Conservation (phyloP, 2,329 filamentous ascomycete genomes). For the Ceratocystis cubensis region DNA sequence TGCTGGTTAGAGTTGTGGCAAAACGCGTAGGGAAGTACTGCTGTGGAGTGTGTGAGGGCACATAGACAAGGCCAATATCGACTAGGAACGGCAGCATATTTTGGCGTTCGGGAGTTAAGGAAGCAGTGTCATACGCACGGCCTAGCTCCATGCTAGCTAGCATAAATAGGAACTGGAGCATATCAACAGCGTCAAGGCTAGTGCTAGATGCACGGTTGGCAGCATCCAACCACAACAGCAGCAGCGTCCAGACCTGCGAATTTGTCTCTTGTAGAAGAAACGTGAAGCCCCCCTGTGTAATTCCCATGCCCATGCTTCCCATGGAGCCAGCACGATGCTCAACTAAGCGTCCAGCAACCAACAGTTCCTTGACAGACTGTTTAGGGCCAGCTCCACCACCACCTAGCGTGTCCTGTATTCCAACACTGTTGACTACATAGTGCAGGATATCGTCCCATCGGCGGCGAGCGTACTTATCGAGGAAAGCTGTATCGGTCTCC, state of each 20-base stretch:
- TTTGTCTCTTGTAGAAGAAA: slow-evolving; percentile 93
- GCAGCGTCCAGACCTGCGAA: slow-evolving; percentile 89
- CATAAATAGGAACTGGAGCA: slow-evolving; percentile 91
- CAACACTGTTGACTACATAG: slow-evolving; percentile 76
- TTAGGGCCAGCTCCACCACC: slow-evolving; percentile 46
- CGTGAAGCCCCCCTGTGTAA: slow-evolving; percentile 86
- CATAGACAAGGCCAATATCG: slow-evolving; percentile 86
- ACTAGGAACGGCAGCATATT: slow-evolving; percentile 84
- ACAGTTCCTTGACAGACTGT: slow-evolving; percentile 69
- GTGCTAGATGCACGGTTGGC: slow-evolving; percentile 47
- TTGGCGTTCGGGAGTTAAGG: slow-evolving; percentile 66
- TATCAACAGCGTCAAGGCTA: slow-evolving; percentile 77
- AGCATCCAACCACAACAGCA: slow-evolving; percentile 85
- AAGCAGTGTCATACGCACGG: slow-evolving; percentile 75
- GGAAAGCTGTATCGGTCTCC: slow-evolving; percentile 54
- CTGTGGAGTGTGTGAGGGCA: slow-evolving; percentile 43
- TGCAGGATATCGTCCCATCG: slow-evolving; percentile 96
- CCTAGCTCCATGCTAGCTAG: slow-evolving; percentile 87
- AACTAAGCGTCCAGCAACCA: slow-evolving; percentile 71
- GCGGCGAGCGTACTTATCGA: slow-evolving; percentile 73
- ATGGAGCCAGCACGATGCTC: slow-evolving; percentile 36
- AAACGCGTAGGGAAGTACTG: slow-evolving; percentile 84
- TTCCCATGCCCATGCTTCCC: slow-evolving; percentile 55
- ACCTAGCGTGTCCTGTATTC: slow-evolving; percentile 33
- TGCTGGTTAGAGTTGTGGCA: slow-evolving; percentile 84